A percentile compares a stretch with the other conserved stretches of the same genome.
These are phyloP conservation scores for Ustilago cynodontis DNA, from an alignment of 1,284 basidiomycete species.

Conservation along the genomic window DNA sequence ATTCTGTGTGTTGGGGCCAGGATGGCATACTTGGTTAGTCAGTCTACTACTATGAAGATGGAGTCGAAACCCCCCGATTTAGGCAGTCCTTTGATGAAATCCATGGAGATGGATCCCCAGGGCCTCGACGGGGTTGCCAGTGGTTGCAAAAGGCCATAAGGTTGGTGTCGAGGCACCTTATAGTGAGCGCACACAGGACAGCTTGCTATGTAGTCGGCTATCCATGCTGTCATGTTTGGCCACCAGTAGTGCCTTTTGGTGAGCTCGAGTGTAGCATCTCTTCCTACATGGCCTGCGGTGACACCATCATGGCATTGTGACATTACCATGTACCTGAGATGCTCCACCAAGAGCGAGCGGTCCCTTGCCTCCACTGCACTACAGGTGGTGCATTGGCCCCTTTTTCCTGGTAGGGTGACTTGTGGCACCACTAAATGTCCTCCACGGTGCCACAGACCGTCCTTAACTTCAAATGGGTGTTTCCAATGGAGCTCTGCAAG, in stretches of 20 bases:
- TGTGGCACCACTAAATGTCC: neutral
- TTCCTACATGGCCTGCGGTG: constrained; percentile 10
- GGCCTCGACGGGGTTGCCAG: constrained; percentile 69
- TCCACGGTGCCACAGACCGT: no score
- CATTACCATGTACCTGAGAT: constrained; percentile 11
- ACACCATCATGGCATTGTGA: constrained; percentile 6
- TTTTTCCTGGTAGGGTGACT: neutral
- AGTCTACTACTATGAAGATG: constrained; percentile 68
- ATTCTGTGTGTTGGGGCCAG: constrained; percentile 74
- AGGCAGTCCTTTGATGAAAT: constrained; percentile 72
- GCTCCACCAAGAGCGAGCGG: neutral
- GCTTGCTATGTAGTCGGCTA: constrained; percentile 69
- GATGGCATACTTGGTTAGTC: constrained; percentile 68
- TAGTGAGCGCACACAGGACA: constrained; percentile 71
- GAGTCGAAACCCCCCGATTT: constrained; percentile 65
- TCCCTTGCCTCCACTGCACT: neutral
- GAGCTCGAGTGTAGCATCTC: neutral
- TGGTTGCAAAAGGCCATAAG: constrained; percentile 70
- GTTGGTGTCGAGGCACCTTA: constrained; percentile 64
- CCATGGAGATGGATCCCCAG: constrained; percentile 72
- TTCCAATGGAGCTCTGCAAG: no score
- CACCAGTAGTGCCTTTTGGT: constrained; percentile 71
- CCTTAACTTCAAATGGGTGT: no score
- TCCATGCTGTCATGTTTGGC: constrained; percentile 65
- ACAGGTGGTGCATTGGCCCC: neutral